These are phyloP conservation scores for Nepenthes mirabilis DNA, from an alignment of 148 eudicot species.

Conservation along the genomic window DNA sequence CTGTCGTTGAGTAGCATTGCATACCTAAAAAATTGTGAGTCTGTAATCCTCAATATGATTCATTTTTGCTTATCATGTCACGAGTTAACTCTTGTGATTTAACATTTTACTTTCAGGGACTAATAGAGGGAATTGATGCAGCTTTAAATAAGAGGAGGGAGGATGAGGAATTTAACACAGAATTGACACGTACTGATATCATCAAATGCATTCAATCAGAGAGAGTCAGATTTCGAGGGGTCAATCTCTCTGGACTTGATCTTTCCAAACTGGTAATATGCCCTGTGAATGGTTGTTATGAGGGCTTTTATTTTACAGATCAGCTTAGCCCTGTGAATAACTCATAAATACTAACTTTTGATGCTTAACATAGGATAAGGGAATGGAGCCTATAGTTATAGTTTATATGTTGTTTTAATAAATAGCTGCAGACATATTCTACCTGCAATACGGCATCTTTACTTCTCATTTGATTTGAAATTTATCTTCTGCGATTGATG, in stretches of 20 bases:
- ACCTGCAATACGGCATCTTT: too few species aligned
- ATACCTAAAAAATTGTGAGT: too few species aligned
- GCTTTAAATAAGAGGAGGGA: constrained; percentile 56
- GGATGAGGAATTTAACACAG: constrained; percentile 47
- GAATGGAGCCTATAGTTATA: too few species aligned
- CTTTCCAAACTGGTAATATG: constrained; percentile 66
- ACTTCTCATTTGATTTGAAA: too few species aligned
- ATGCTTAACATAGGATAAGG: too few species aligned
- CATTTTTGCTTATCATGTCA: neutral
- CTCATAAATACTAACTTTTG: too few species aligned
- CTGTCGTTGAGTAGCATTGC: too few species aligned
- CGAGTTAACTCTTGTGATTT: neutral
- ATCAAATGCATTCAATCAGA: constrained; percentile 89
- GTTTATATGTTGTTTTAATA: too few species aligned
- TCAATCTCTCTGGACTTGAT: constrained; percentile 89
- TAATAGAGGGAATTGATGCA: constrained; percentile 53
- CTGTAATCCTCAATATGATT: neutral
- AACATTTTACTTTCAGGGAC: constrained; percentile 37
- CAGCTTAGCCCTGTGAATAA: too few species aligned
- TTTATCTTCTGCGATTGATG: neutral
- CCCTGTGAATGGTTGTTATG: too few species aligned
- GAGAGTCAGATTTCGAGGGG: constrained; percentile 75
- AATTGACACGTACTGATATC: constrained; percentile 73
- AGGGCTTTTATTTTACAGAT: neutral
- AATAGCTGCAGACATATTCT: too few species aligned